A percentile compares a stretch with the other conserved stretches of the same genome.
phyloP scores from a whole-genome alignment of 192 early-diverging fungal genomes.

The Dimargaris cristalligena region DNA sequence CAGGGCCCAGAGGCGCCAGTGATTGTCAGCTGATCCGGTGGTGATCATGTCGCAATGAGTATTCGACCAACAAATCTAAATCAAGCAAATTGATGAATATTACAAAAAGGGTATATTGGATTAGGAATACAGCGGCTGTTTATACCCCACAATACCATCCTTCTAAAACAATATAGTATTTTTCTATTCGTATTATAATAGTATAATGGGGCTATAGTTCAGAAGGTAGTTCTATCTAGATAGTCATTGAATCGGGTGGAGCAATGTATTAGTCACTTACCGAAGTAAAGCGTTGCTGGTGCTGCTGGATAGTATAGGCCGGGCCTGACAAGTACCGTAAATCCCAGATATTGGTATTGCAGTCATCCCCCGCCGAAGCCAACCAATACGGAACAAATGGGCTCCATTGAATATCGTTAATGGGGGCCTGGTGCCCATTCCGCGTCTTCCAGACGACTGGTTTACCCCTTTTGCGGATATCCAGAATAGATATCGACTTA shows the following conservation, averaged over 20 bases:
- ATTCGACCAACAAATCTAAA: constrained; percentile 45
- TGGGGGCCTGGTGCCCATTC: constrained; percentile 22
- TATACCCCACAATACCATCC: too few relatives aligned
- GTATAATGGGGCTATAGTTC: too few relatives aligned
- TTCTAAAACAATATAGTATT: too few relatives aligned
- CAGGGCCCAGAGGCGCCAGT: constrained; percentile 37
- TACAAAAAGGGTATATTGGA: too few relatives aligned
- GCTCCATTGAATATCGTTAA: constrained; percentile 44
- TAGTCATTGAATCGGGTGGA: too few relatives aligned
- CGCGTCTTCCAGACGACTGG: constrained; percentile 34
- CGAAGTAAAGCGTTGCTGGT: constrained; percentile 28
- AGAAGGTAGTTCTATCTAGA: too few relatives aligned
- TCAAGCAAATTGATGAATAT: too few relatives aligned
- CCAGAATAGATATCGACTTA: constrained; percentile 19
- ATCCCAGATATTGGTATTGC: constrained; percentile 50
- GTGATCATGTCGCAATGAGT: constrained; percentile 45
- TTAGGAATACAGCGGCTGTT: too few relatives aligned
- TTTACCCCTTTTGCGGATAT: constrained; percentile 27
- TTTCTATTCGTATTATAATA: too few relatives aligned
- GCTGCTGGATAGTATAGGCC: constrained; percentile 30
- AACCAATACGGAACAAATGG: constrained; percentile 66
- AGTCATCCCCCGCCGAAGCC: constrained; percentile 40
- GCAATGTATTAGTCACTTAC: too few relatives aligned
- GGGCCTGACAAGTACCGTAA: constrained; percentile 35
- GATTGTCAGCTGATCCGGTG: constrained; percentile 35